A percentile compares a stretch with the other conserved stretches of the same genome.
phyloP scores from a whole-genome alignment of 2,329 filamentous ascomycete species.

The Blastomyces silverae region DNA sequence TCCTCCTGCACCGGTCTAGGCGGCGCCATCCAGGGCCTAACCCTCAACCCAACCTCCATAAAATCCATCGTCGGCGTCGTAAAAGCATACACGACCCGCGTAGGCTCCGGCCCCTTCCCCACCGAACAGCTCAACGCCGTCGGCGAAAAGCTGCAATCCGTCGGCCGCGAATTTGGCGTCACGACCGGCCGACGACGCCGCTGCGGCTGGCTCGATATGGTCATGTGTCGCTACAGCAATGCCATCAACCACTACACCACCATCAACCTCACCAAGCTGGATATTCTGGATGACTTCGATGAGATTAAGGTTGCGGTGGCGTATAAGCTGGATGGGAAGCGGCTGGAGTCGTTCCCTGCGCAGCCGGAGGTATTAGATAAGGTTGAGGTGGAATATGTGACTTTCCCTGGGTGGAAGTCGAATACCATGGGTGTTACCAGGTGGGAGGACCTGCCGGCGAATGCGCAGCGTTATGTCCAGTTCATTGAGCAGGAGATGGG shows the following conservation, averaged over 20 bases:
- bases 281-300: constrained; percentile 57
- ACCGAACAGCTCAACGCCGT: constrained; percentile 54
- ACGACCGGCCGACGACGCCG: constrained; percentile 56
- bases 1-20: constrained; percentile 45
- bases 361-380: constrained; percentile 48
- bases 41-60: constrained; percentile 52
- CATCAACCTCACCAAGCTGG: constrained; percentile 59
- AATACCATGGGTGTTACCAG: constrained; percentile 52
- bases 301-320: constrained; percentile 56
- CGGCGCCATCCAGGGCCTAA: constrained; percentile 52
- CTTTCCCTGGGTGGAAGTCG: constrained; percentile 56
- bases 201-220: constrained; percentile 60
- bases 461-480: constrained; percentile 55
- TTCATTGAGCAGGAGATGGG: constrained; percentile 53
- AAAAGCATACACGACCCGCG: constrained; percentile 59
- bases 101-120: constrained; percentile 56
- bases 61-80: constrained; percentile 56
- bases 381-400: constrained; percentile 53
- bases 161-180: constrained; percentile 52
- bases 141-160: constrained; percentile 51
- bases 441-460: constrained; percentile 52
- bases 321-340: constrained; percentile 49
- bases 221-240: constrained; percentile 57
- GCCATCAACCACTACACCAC: constrained; percentile 48
- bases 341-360: constrained; percentile 52